phyloP scores from a whole-genome alignment of 2,329 filamentous ascomycete species.

The Ceratocystiopsis minuta region DNA sequence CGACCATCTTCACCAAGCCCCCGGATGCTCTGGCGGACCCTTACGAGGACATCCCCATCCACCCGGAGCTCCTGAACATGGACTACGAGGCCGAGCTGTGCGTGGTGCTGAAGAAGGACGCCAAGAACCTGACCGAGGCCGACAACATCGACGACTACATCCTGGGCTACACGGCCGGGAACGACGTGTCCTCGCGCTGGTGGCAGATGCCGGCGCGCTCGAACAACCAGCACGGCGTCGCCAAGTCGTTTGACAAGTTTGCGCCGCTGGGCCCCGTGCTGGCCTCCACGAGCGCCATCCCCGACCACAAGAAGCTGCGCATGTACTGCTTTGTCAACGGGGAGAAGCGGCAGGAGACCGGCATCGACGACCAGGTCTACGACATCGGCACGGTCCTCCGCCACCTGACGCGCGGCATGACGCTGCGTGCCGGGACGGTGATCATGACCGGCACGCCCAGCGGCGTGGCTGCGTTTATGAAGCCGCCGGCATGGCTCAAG shows the following conservation, averaged over 20 bases:
- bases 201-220: conserved; percentile 25
- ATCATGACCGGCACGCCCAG: conserved; percentile 25
- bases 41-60: conserved; percentile 14
- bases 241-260: conserved; percentile 32
- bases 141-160: conserved; percentile 30
- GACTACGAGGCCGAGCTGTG: conserved; percentile 35
- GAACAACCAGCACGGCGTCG: conserved; percentile 28
- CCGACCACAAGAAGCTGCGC: conserved; percentile 11
- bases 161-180: conserved; percentile 37
- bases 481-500: conserved; percentile 17
- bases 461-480: conserved; percentile 16
- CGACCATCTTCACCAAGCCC: conserved; percentile 11
- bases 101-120: conserved; percentile 28
- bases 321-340: conserved; percentile 25
- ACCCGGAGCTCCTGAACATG: conserved; percentile 21
- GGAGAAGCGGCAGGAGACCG: conserved; percentile 24
- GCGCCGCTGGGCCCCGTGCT: conserved; percentile 30
- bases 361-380: conserved; percentile 26
- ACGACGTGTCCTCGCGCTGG: conserved; percentile 32
- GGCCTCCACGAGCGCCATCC: conserved; percentile 9
- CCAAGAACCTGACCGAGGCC: conserved; percentile 27
- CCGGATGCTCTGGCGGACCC: conserved; percentile 6
- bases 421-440: conserved; percentile 25
- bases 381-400: conserved; percentile 20
- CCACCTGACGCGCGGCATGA: conserved; percentile 22